Percentiles rank a stretch among this genome's conserved stretches.
These are phyloP conservation scores for Pyrenophora graminea DNA, from an alignment of 2,329 filamentous ascomycete species.

Conservation along the genomic window DNA sequence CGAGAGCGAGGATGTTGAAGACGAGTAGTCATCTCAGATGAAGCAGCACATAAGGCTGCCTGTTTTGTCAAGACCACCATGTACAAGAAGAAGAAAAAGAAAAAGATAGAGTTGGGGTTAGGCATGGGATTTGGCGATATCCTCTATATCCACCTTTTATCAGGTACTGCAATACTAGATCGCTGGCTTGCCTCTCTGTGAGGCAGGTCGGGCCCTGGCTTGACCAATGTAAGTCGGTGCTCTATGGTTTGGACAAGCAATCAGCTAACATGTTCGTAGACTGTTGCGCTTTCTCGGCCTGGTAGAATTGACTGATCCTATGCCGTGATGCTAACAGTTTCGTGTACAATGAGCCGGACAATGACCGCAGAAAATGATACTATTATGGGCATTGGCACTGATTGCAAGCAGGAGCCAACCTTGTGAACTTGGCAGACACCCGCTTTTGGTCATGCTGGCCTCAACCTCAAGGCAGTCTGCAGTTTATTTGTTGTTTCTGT, in stretches of 20 bases:
- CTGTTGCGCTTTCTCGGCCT: not conserved
- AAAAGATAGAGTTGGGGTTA: not conserved
- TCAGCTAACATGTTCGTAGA: not conserved
- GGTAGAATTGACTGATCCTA: not conserved
- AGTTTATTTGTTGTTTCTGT: no score
- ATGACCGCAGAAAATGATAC: no score
- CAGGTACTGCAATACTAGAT: conserved; percentile 14
- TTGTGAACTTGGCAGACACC: no score
- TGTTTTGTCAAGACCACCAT: not conserved
- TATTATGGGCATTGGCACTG: no score
- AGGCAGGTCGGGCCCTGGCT: conserved; percentile 20
- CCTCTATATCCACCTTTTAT: not conserved
- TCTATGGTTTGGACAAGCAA: not conserved
- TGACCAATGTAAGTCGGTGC: conserved; percentile 19
- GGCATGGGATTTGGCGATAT: not conserved
- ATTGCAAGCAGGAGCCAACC: no score
- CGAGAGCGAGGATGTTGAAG: conserved; percentile 42
- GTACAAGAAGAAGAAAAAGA: not conserved
- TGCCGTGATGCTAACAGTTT: not conserved
- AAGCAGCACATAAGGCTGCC: not conserved
- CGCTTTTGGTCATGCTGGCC: no score
- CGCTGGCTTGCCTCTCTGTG: conserved; percentile 17
- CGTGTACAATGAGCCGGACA: no score
- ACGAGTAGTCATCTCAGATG: conserved; percentile 9
- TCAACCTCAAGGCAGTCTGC: no score